A percentile compares a stretch with the other conserved stretches of the same genome.
These are phyloP conservation scores for Beauveria medogensis DNA, from an alignment of 2,329 filamentous ascomycete genomes.

Conservation along the genomic window DNA sequence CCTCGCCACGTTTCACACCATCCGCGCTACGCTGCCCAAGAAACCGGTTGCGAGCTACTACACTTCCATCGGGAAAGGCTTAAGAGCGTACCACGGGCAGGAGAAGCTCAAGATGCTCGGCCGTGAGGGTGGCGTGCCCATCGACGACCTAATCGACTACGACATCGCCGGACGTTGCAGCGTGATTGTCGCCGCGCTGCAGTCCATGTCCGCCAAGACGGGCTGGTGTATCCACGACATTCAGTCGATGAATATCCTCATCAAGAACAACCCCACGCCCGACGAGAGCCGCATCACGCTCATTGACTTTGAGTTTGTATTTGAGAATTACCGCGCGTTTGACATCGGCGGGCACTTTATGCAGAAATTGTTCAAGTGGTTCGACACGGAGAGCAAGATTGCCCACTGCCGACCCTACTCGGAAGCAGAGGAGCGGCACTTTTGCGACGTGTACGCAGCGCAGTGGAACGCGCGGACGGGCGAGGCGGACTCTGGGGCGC, in stretches of 20 bases:
- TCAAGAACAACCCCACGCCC: conserved; percentile 2
- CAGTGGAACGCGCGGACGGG: conserved; percentile 14
- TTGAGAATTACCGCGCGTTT: conserved; percentile 15
- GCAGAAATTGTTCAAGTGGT: conserved; percentile 17
- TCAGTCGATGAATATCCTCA: conserved; percentile 16
- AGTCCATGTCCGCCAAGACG: conserved; percentile 9
- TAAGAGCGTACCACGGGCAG: conserved; percentile 10
- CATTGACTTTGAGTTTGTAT: conserved; percentile 15
- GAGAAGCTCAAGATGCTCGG: conserved; percentile 12
- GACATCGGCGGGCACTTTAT: conserved; percentile 17
- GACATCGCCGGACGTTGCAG: conserved; percentile 8
- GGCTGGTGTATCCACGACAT: conserved; percentile 16
- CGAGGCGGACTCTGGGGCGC: conserved; percentile 12
- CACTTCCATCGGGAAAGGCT: conserved; percentile 4
- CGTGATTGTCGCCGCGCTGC: conserved; percentile 1
- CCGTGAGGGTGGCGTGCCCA: conserved; percentile 10
- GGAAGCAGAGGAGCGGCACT: conserved; percentile 14
- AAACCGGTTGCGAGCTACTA: conserved; percentile 9
- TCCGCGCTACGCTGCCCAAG: background rate
- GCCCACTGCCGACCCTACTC: conserved; percentile 12
- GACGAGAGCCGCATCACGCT: conserved; percentile 9
- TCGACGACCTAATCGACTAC: conserved; percentile 13
- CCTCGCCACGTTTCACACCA: conserved; percentile 12
- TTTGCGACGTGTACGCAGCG: conserved; percentile 14
- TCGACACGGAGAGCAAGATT: conserved; percentile 13